A percentile compares a stretch with the other conserved stretches of the same genome.
phyloP scores from a whole-genome alignment of 2,329 filamentous ascomycete species.

The Mariannaea elegans region DNA sequence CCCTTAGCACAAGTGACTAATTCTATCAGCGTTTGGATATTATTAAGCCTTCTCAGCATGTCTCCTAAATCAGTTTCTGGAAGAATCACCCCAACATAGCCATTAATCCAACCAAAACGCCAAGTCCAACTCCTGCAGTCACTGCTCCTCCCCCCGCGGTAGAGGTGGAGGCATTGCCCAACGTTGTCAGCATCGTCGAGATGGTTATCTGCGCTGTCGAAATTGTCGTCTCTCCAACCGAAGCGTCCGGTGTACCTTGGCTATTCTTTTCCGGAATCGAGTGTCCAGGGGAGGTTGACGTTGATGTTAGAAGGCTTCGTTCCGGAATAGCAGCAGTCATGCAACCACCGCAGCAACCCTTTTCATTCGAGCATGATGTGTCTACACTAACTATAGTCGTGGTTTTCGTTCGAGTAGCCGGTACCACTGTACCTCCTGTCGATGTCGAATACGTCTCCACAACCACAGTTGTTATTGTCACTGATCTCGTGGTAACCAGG shows the following conservation, averaged over 20 bases:
- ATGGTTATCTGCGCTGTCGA: background rate
- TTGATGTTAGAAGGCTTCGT: background rate
- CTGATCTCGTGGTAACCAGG: constrained; percentile 30
- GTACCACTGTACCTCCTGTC: constrained; percentile 32
- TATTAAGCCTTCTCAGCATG: constrained; percentile 17
- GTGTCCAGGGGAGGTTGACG: background rate
- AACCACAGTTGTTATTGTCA: constrained; percentile 34
- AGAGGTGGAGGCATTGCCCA: constrained; percentile 28
- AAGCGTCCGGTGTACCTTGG: background rate
- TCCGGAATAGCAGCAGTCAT: background rate
- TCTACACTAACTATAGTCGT: constrained; percentile 32
- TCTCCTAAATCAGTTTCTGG: constrained; percentile 1
- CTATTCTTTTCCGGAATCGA: background rate
- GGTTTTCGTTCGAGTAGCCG: constrained; percentile 32
- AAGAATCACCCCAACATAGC: constrained; percentile 32
- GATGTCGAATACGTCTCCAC: constrained; percentile 40
- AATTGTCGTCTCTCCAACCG: background rate
- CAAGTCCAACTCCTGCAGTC: constrained; percentile 34
- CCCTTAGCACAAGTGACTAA: constrained; percentile 7
- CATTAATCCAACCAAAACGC: constrained; percentile 36
- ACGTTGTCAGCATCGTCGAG: constrained; percentile 8
- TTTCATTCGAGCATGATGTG: constrained; percentile 23
- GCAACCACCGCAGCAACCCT: constrained; percentile 33
- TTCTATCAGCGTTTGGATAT: constrained; percentile 15
- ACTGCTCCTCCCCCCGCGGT: constrained; percentile 33